Evolutionary conservation across 345 rosid genomes (phyloP).

Genomic region (Arabidopsis suecica): DNA sequence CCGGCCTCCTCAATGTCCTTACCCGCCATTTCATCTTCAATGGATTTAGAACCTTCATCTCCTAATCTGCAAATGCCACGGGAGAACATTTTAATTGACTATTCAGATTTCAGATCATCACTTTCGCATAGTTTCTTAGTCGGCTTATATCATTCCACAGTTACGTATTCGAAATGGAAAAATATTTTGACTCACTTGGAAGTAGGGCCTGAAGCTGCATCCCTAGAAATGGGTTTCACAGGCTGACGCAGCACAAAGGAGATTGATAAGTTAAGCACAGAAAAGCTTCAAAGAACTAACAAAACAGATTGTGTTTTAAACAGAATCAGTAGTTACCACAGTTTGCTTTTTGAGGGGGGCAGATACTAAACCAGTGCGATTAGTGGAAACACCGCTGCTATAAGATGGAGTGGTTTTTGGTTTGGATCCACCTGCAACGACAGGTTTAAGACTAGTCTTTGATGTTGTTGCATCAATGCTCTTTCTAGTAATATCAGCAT

Average conservation of each 20-base stretch:
- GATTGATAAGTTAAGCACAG: constrained; percentile 1
- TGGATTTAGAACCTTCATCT: constrained; percentile 37
- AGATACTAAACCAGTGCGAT: constrained; percentile 48
- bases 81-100: constrained; percentile 26
- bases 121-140: constrained; percentile 11
- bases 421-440: constrained; percentile 29
- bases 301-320: not conserved
- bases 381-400: constrained; percentile 40
- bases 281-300: constrained; percentile 23
- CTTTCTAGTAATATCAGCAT: constrained; percentile 55
- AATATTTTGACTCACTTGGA: constrained; percentile 55
- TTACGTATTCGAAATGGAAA: not conserved
- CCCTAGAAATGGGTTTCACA: constrained; percentile 48
- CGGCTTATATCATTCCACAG: constrained; percentile 5
- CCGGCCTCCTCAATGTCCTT: constrained; percentile 28
- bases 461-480: constrained; percentile 54
- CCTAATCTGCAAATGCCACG: constrained; percentile 27
- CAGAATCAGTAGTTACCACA: constrained; percentile 44
- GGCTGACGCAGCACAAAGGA: constrained; percentile 47
- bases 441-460: constrained; percentile 50
- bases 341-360: constrained; percentile 47
- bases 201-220: constrained; percentile 47
- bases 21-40: constrained; percentile 12
- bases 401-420: constrained; percentile 34
- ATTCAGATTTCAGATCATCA: not conserved